Percentiles rank a stretch among this genome's conserved stretches.
phyloP scores from a whole-genome alignment of 345 rosid genomes.

The Bretschneidera sinensis region DNA sequence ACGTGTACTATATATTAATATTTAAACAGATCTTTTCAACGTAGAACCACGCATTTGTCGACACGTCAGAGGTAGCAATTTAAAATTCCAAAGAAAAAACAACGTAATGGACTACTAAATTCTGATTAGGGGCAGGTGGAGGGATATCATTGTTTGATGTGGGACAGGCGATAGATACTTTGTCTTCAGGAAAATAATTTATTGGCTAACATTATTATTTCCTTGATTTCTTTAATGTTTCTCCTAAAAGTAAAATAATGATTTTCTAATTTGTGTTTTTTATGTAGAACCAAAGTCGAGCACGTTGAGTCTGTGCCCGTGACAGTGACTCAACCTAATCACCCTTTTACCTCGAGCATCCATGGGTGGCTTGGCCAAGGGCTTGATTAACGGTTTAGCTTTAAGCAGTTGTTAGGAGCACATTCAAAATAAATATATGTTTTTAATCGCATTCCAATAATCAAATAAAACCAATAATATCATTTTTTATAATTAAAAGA shows the following conservation, averaged over 20 bases:
- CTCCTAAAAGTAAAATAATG: background rate
- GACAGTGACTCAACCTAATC: slow-evolving; percentile 18
- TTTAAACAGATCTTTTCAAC: slow-evolving; percentile 3
- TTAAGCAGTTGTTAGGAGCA: too few species aligned
- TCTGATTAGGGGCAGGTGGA: slow-evolving; percentile 25
- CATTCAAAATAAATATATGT: too few species aligned
- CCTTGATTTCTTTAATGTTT: background rate
- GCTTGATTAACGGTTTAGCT: background rate
- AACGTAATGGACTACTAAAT: slow-evolving; percentile 5
- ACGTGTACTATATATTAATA: slow-evolving; percentile 21
- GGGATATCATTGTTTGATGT: slow-evolving; percentile 3
- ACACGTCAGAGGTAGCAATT: slow-evolving; percentile 19
- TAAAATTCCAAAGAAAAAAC: slow-evolving; percentile 6
- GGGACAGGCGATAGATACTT: slow-evolving; percentile 26
- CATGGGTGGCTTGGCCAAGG: slow-evolving; percentile 8
- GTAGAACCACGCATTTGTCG: slow-evolving; percentile 14
- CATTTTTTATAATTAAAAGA: too few species aligned
- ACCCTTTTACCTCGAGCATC: slow-evolving; percentile 20
- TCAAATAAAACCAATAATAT: too few species aligned
- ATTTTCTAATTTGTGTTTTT: background rate
- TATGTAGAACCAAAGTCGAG: slow-evolving; percentile 25
- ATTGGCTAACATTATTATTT: slow-evolving; percentile 5
- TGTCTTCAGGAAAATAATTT: slow-evolving; percentile 20
- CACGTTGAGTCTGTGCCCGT: slow-evolving; percentile 12
- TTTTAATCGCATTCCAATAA: too few species aligned